These are phyloP conservation scores for Cicer yamashitae DNA, from an alignment of 306 rosid species.

Conservation along the genomic window DNA sequence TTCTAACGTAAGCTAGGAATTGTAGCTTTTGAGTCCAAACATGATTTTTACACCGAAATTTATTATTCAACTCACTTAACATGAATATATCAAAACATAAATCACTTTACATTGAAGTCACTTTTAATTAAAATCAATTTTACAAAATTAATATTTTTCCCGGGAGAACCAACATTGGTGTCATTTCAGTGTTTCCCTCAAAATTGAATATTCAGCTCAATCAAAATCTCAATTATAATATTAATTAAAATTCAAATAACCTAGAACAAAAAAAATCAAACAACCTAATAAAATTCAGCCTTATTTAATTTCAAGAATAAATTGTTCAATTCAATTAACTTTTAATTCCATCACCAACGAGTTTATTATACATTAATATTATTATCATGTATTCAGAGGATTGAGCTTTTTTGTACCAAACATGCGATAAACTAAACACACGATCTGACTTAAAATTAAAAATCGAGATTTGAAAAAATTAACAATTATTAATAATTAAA, in stretches of 20 bases:
- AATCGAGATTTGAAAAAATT: conserved; percentile 2
- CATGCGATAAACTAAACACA: conserved; percentile 8
- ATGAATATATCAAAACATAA: too few species aligned
- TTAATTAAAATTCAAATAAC: neutral
- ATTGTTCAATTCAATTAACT: neutral
- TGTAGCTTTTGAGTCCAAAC: too few species aligned
- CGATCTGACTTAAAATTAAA: conserved; percentile 46
- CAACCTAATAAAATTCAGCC: neutral
- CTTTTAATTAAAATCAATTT: too few species aligned
- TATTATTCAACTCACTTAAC: too few species aligned
- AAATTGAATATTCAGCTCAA: conserved; percentile 27
- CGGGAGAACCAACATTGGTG: neutral
- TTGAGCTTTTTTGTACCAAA: conserved; percentile 6
- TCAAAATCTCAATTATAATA: neutral
- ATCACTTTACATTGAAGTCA: too few species aligned
- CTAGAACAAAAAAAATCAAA: neutral
- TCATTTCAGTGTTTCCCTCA: conserved; percentile 31
- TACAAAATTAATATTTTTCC: too few species aligned
- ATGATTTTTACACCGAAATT: too few species aligned
- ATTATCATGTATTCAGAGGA: neutral
- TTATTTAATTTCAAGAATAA: neutral
- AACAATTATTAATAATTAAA: neutral
- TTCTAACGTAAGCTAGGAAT: too few species aligned
- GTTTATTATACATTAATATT: too few species aligned
- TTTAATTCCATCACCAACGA: neutral